Evolutionary conservation across 176 grass and related monocot genomes (phyloP).

Genomic region (Echinochloa phyllopogon): DNA sequence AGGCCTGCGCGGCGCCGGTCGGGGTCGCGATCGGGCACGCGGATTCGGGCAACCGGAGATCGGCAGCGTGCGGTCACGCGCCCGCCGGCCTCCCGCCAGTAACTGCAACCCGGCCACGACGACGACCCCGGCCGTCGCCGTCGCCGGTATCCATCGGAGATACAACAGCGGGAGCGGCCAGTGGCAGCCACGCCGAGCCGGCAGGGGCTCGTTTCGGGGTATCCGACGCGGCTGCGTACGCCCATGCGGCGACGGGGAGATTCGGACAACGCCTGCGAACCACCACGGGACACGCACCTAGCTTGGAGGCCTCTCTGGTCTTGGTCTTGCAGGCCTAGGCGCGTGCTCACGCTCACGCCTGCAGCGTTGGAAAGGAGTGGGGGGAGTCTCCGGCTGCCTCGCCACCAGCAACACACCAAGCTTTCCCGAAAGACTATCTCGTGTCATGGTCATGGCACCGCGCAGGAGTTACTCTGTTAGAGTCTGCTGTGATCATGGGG

Average conservation of each 20-base stretch:
- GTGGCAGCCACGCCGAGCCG: neutral
- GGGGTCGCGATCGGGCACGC: slow-evolving; percentile 34
- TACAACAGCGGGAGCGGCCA: neutral
- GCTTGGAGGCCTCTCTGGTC: neutral
- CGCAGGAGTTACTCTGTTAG: neutral
- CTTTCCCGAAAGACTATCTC: neutral
- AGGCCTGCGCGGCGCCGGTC: slow-evolving; percentile 19
- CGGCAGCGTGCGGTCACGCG: neutral
- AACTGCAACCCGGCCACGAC: neutral
- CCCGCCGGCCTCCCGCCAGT: neutral
- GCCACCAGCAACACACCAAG: slow-evolving; percentile 37
- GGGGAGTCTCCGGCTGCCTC: neutral
- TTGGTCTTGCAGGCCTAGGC: no score
- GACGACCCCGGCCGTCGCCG: slow-evolving; percentile 9
- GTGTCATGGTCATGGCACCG: slow-evolving; percentile 1
- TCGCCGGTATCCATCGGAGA: slow-evolving; percentile 29
- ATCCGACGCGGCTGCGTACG: neutral
- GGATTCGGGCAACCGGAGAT: neutral
- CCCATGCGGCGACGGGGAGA: neutral
- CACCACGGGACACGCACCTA: neutral
- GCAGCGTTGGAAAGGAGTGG: neutral
- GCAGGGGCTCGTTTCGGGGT: neutral
- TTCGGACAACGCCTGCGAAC: neutral
- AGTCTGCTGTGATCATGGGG: neutral
- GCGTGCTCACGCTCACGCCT: neutral